These are phyloP conservation scores for Parastagonospora nodorum DNA, from an alignment of 2,329 filamentous ascomycete genomes.

Conservation along the genomic window DNA sequence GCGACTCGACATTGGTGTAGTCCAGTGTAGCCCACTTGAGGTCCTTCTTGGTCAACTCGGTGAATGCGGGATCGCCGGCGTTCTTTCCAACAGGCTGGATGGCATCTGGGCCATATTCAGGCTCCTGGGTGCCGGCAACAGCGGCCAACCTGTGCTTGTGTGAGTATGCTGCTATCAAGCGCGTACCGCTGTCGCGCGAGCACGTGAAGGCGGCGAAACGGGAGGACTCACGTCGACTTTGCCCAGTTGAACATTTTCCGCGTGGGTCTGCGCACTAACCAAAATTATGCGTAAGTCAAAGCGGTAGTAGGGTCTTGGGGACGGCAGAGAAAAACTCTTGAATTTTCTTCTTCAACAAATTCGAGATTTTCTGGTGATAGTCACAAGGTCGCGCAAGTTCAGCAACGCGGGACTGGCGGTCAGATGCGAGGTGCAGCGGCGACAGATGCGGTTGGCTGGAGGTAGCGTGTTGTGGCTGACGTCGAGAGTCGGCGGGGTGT, in stretches of 20 bases:
- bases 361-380: constrained; percentile 22
- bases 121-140: constrained; percentile 94
- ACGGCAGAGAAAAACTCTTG: constrained; percentile 35
- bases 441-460: constrained; percentile 12
- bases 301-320: constrained; percentile 24
- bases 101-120: constrained; percentile 88
- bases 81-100: constrained; percentile 86
- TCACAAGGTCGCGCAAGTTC: constrained; percentile 27
- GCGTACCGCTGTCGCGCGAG: constrained; percentile 17
- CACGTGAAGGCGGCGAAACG: constrained; percentile 17
- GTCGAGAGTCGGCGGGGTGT: neutral
- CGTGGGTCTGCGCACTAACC: constrained; percentile 35
- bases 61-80: constrained; percentile 76
- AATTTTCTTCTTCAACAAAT: constrained; percentile 30
- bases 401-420: constrained; percentile 16
- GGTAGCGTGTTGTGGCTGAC: constrained; percentile 2
- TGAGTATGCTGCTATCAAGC: constrained; percentile 13
- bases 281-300: constrained; percentile 30
- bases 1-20: constrained; percentile 89
- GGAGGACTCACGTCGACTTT: constrained; percentile 76
- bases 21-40: constrained; percentile 82
- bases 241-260: constrained; percentile 86
- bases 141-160: constrained; percentile 60
- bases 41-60: constrained; percentile 76
- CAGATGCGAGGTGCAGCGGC: neutral